A percentile compares a stretch with the other conserved stretches of the same genome.
These are phyloP conservation scores for Flaveria robusta DNA, from an alignment of 129 eudicot genomes.

Conservation along the genomic window DNA sequence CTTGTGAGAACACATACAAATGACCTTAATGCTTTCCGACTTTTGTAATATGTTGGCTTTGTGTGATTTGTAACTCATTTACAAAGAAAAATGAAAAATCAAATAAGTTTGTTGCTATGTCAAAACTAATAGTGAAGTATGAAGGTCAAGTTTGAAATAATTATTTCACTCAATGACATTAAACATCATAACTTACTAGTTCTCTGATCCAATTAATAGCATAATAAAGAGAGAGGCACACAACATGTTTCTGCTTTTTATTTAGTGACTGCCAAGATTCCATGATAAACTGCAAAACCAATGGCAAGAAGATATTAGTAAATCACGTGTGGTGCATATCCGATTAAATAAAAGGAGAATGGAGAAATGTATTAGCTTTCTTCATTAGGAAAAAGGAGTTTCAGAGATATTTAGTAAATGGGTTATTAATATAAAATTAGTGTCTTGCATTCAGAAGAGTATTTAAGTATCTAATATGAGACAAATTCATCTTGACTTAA, in stretches of 20 bases:
- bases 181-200: conserved; percentile 51
- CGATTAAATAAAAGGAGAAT: background rate
- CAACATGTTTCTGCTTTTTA: conserved; percentile 61
- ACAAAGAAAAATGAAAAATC: background rate
- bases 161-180: background rate
- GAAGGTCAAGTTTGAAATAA: conserved; percentile 10
- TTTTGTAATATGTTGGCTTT: background rate
- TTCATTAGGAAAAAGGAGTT: conserved; percentile 8
- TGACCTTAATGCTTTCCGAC: conserved; percentile 10
- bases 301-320: conserved; percentile 25
- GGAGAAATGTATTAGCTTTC: conserved; percentile 10
- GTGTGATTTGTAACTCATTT: background rate
- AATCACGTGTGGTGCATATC: background rate
- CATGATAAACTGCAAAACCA: conserved; percentile 49
- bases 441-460: background rate
- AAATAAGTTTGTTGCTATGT: background rate
- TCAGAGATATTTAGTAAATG: background rate
- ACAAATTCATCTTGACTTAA: background rate
- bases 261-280: conserved; percentile 54
- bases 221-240: conserved; percentile 70
- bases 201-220: conserved; percentile 86
- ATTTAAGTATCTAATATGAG: background rate
- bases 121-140: conserved; percentile 18
- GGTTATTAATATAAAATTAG: background rate
- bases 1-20: conserved; percentile 10